Evolutionary conservation across 164 flowering plant species (phyloP).

Genomic region (Stephania cephalantha): DNA sequence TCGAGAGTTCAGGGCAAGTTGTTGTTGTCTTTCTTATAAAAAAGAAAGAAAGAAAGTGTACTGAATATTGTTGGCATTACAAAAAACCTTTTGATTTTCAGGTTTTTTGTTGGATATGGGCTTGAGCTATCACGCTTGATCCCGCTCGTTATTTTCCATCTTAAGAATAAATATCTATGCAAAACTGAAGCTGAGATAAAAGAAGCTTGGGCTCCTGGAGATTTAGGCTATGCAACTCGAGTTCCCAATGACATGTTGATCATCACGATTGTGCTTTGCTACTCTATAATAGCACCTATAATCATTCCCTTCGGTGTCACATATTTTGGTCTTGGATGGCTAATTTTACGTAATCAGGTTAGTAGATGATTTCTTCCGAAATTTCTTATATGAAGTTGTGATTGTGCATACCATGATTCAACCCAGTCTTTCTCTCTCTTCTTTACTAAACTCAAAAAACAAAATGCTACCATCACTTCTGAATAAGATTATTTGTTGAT

Average conservation of each 20-base stretch:
- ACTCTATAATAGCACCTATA: conserved; percentile 84
- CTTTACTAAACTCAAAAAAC: too few species aligned
- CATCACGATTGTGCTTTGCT: conserved; percentile 70
- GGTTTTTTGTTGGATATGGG: conserved; percentile 95
- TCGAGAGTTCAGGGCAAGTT: too few species aligned
- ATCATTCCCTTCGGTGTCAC: conserved; percentile 75
- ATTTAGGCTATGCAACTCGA: conserved; percentile 64
- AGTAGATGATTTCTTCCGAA: background rate
- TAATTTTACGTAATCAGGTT: conserved; percentile 89
- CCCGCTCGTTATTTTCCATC: conserved; percentile 73
- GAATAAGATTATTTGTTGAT: too few species aligned
- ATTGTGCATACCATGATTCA: background rate
- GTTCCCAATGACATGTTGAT: conserved; percentile 80
- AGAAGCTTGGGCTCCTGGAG: conserved; percentile 90
- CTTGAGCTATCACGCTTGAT: conserved; percentile 81
- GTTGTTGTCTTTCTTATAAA: too few species aligned
- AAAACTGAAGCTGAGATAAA: conserved; percentile 80
- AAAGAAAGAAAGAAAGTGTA: too few species aligned
- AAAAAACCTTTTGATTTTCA: conserved; percentile 17
- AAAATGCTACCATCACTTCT: too few species aligned
- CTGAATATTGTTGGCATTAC: too few species aligned
- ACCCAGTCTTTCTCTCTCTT: too few species aligned
- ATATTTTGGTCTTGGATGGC: conserved; percentile 93
- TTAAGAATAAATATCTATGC: conserved; percentile 78
- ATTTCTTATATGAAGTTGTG: background rate